Base-by-base conservation (phyloP, 371 early-diverging fungal species). In the Gilbertella persicaria region DNA sequence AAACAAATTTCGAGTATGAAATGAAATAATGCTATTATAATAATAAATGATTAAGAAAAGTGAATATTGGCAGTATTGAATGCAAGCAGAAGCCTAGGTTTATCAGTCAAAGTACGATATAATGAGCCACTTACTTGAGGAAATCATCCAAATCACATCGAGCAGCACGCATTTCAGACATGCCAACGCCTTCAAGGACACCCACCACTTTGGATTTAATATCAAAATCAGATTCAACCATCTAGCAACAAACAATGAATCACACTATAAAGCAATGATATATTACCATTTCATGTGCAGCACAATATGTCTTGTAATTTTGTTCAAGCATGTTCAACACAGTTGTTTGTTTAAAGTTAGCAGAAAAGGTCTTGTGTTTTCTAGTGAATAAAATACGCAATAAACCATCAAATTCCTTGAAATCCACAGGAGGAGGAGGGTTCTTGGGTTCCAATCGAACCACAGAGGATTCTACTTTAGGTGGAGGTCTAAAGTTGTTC, bases 401-500 rank as follows among this genome's bases (percentile, higher is more conserved):
- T 60, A 99, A 64, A 42, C 97, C 98, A 76, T 99, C 99, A 88
- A 97, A 99, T 68, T 99, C 99, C 55, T 93, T 86, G 51, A 98
- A 90, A 66, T 96, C 86, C 16, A 99, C 86, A 0, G 94, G 90
- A 19, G 99, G 98, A 25, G 93, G 94, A 17, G 99, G 96, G 55
- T 93, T 88, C 35, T 83, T 79, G 4, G 98, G 99, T 69, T 97
- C 98, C 46, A 99, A 85, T 53, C 92, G 84, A 13, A 99, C 96
- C 8, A 99, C 98, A 56, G 87, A 88, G 41, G 97, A 94, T 67
- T 99, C 99, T 26, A 99, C 99, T 60, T 98, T 89, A 26, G 99
- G 99, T 44, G 99, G 99, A 28, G 99, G 99, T 57, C 96, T 85
- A 79, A 99, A 99, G 78, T 95, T 98, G 80, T 99, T 99, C 76